Evolutionary conservation across 208 protist genomes (phyloP), one percentile per base, ranked within the genome.

Genomic region (Phytomonas sp.): DNA sequence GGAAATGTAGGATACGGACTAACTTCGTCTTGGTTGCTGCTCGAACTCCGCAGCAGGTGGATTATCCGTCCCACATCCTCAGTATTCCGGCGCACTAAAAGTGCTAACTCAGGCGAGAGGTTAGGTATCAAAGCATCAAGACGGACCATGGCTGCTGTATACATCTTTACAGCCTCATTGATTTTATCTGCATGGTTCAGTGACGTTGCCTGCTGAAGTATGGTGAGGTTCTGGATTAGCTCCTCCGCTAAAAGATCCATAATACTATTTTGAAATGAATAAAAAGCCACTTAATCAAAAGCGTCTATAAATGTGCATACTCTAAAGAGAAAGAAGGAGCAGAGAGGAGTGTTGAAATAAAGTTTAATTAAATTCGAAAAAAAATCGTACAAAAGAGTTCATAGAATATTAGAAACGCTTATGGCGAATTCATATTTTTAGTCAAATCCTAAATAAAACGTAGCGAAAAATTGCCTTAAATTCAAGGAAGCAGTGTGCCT

Each of bases 131-230:
- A 65, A 9, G 67, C 75, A 53, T 92, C 81, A 15, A 95, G 77
- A 29, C 78, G 72, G n/a, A 65, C 77, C 26, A 75, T 73, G 30
- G 82, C 86, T 15, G 80, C 70, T 56, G 67, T 80, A 69, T 95
- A 95, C 80, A 92, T 75, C 61, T 87, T 79, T 66, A 89, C 69
- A 9, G 89, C 86, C 13, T 79, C 73, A n/a, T 85, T 77, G 15
- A 71, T 71, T 13, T 89, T 74, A 37, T 80, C 83, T 23, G 81
- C 73, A 43, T 85, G 75, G 40, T 95, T 85, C 15, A 86, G 76
- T 11, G 87, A 78, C 46, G 71, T 89, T 23, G 77, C 89, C 64
- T 95, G 87, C 78, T 91, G 86, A 51, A 92, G 80, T 23, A 91
- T 69, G 1, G 79, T 74, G 37, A 95, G 77, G n/a, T 81, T 73